phyloP scores from a whole-genome alignment of 768 basidiomycete species.

The Amanita fuliginea region DNA sequence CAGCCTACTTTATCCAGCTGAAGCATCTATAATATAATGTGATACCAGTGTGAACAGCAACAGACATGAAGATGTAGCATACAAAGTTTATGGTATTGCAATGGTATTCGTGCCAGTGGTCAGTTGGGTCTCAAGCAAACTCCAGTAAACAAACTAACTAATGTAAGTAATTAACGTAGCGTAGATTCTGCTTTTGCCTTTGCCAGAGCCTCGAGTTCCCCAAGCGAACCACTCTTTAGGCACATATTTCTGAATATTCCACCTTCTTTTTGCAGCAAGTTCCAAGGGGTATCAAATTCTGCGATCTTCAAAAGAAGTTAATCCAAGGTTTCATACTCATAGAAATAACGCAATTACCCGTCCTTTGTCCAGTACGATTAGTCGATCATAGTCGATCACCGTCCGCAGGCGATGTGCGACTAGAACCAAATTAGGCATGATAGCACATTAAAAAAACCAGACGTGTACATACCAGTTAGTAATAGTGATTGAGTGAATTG shows the following conservation, averaged over 20 bases:
- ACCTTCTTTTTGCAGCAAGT: conserved; percentile 48
- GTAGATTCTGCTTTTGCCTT: conserved; percentile 27
- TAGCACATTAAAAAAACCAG: conserved; percentile 3
- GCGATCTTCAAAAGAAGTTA: conserved; percentile 24
- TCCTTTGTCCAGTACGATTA: conserved; percentile 74
- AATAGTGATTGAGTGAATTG: conserved; percentile 72
- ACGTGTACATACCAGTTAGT: conserved; percentile 29
- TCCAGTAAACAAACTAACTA: too few species aligned
- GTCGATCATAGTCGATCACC: conserved; percentile 70
- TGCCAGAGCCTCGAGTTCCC: conserved; percentile 48
- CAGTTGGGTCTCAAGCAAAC: too few species aligned
- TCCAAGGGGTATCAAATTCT: conserved; percentile 66
- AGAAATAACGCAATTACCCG: conserved; percentile 17
- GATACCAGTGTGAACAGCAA: too few species aligned
- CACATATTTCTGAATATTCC: conserved; percentile 66
- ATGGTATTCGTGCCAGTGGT: too few species aligned
- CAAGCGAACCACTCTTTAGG: conserved; percentile 55
- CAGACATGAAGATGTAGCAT: too few species aligned
- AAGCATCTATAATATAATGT: too few species aligned
- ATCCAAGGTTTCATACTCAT: not conserved
- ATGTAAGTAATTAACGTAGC: not conserved
- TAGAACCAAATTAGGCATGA: conserved; percentile 8
- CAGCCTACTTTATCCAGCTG: not conserved
- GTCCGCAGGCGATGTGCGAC: conserved; percentile 71
- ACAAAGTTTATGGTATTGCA: too few species aligned